Percentiles rank a stretch among this genome's conserved stretches.
Conservation (phyloP, 768 basidiomycete genomes). For the Lentinula raphanica region DNA sequence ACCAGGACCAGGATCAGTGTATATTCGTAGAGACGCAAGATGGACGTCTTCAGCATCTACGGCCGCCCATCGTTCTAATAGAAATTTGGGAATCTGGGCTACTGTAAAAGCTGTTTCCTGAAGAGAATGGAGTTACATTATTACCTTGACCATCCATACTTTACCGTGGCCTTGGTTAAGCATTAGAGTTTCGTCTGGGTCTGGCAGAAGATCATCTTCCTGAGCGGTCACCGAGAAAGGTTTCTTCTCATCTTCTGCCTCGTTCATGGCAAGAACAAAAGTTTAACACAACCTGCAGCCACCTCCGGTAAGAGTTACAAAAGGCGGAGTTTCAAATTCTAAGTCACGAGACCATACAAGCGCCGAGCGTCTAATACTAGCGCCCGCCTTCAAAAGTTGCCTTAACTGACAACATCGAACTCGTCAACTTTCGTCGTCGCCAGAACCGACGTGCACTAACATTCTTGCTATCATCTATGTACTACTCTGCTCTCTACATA, state of each 20-base stretch:
- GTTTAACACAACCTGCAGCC: too few relatives aligned
- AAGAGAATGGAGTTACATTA: slow-evolving; percentile 12
- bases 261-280: slow-evolving; percentile 25
- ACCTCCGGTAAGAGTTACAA: too few relatives aligned
- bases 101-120: neutral
- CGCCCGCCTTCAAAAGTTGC: too few relatives aligned
- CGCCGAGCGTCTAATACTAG: too few relatives aligned
- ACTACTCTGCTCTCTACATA: too few relatives aligned
- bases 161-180: slow-evolving; percentile 67
- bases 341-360: too few relatives aligned
- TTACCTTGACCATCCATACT: slow-evolving; percentile 84
- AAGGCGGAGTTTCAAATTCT: too few relatives aligned
- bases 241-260: slow-evolving; percentile 64
- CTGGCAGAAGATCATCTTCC: slow-evolving; percentile 65
- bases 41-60: slow-evolving; percentile 71
- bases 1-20: slow-evolving; percentile 43
- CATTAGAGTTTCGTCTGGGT: slow-evolving; percentile 81
- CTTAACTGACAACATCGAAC: too few relatives aligned
- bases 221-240: slow-evolving; percentile 43
- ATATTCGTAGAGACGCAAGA: slow-evolving; percentile 82
- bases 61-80: slow-evolving; percentile 82
- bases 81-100: slow-evolving; percentile 73
- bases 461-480: too few relatives aligned
- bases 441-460: too few relatives aligned
- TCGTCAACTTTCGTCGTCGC: too few relatives aligned